Conservation (phyloP, 23 red algal genomes). For the Cyanidiococcus yangmingshanensis region DNA sequence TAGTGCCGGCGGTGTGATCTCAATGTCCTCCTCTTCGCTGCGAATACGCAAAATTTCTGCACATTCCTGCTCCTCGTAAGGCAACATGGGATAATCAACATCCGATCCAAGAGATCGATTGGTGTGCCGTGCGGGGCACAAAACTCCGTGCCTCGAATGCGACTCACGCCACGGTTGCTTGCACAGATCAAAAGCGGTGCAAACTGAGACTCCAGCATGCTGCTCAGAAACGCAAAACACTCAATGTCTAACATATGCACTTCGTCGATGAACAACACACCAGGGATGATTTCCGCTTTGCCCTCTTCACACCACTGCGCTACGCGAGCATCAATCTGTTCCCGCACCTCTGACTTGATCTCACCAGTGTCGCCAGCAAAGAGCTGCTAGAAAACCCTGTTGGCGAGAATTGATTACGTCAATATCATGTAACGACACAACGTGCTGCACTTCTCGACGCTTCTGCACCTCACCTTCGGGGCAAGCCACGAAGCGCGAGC, state of each 20-base stretch:
- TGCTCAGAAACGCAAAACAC: slow-evolving; percentile 91
- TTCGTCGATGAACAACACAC: slow-evolving; percentile 96
- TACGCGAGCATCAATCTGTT: slow-evolving; percentile 83
- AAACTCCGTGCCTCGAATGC: slow-evolving; percentile 79
- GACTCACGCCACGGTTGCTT: slow-evolving; percentile 87
- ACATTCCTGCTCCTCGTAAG: slow-evolving; percentile 69
- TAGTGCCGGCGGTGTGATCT: slow-evolving; percentile 43
- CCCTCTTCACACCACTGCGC: slow-evolving; percentile 78
- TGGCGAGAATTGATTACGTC: slow-evolving; percentile 99
- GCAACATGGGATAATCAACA: slow-evolving; percentile 85
- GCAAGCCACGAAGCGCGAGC: slow-evolving; percentile 63
- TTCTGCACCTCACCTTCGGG: slow-evolving; percentile 95
- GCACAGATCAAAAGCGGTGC: slow-evolving; percentile 90
- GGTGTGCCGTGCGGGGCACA: slow-evolving; percentile 83
- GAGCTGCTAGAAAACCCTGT: slow-evolving; percentile 91
- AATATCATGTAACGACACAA: slow-evolving; percentile 94
- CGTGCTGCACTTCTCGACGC: slow-evolving; percentile 70
- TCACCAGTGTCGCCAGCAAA: slow-evolving; percentile 98
- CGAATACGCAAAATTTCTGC: slow-evolving; percentile 64
- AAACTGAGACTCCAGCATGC: slow-evolving; percentile 81
- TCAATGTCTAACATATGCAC: slow-evolving; percentile 95
- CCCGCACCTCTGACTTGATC: slow-evolving; percentile 85
- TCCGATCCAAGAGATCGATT: slow-evolving; percentile 81
- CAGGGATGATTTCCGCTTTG: slow-evolving; percentile 87
- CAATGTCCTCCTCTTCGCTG: slow-evolving; percentile 94